These are phyloP conservation scores for Seminavis robusta DNA, from an alignment of 108 stramenopile genomes.

Conservation along the genomic window DNA sequence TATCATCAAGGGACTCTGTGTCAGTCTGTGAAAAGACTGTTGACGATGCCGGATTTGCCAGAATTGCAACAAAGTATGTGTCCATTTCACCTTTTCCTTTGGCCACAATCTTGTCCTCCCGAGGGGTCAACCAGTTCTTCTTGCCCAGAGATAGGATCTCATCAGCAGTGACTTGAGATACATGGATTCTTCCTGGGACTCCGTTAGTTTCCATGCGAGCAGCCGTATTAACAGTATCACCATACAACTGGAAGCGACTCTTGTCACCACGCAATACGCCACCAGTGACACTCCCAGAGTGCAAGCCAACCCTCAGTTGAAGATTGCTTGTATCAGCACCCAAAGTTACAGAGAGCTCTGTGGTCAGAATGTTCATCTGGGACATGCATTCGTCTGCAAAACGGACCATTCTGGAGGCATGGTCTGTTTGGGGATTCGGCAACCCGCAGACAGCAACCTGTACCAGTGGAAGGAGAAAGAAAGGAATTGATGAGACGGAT, in stretches of 20 bases:
- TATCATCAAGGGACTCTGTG: no score
- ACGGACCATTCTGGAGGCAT: constrained; percentile 26
- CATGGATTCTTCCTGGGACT: constrained; percentile 30
- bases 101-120: constrained; percentile 28
- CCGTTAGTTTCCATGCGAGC: no score
- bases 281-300: constrained; percentile 43
- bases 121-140: constrained; percentile 26
- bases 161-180: constrained; percentile 43
- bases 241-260: no score
- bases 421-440: constrained; percentile 22
- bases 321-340: constrained; percentile 22
- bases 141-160: constrained; percentile 15
- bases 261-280: no score
- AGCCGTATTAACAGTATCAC: no score
- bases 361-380: constrained; percentile 17
- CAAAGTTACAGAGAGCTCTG: constrained; percentile 9
- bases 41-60: no score
- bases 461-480: no score
- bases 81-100: constrained; percentile 47
- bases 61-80: no score
- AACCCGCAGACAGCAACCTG: constrained; percentile 32
- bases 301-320: constrained; percentile 34
- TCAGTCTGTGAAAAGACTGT: no score
- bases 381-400: constrained; percentile 34
- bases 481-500: no score